These are phyloP conservation scores for Shiraia sp. DNA, from an alignment of 2,329 filamentous ascomycete species.

Conservation along the genomic window DNA sequence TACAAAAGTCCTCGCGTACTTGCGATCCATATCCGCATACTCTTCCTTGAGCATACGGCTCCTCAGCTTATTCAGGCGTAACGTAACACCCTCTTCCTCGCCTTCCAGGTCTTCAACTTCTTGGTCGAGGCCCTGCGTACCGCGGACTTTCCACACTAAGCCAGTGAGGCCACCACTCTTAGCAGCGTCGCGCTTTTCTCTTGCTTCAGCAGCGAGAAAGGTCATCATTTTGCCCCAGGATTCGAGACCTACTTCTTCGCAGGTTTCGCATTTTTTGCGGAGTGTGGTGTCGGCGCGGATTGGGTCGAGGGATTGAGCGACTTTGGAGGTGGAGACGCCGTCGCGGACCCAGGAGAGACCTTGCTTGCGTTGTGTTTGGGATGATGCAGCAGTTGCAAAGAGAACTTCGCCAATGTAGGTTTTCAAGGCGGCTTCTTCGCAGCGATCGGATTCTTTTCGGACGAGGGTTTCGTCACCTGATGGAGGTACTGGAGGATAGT, in stretches of 20 bases:
- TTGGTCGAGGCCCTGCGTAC: constrained; percentile 30
- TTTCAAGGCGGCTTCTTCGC: constrained; percentile 84
- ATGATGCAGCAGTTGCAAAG: constrained; percentile 65
- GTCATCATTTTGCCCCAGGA: constrained; percentile 86
- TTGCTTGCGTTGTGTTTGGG: constrained; percentile 51
- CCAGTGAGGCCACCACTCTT: constrained; percentile 21
- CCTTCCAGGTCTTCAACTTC: constrained; percentile 37
- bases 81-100: constrained; percentile 40
- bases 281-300: constrained; percentile 45
- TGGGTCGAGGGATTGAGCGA: constrained; percentile 57
- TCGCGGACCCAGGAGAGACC: constrained; percentile 90
- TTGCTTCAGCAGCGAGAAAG: constrained; percentile 59
- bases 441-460: constrained; percentile 68
- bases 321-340: constrained; percentile 73
- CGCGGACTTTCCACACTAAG: constrained; percentile 32
- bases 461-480: constrained; percentile 71
- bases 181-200: constrained; percentile 29
- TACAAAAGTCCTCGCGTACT: constrained; percentile 41
- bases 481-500: constrained; percentile 71
- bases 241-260: constrained; percentile 72
- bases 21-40: constrained; percentile 41
- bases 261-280: constrained; percentile 71
- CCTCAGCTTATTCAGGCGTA: constrained; percentile 41
- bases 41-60: constrained; percentile 38
- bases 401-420: constrained; percentile 94